These are phyloP conservation scores for Dioszegia hungarica DNA, from an alignment of 768 basidiomycete species.

Conservation along the genomic window DNA sequence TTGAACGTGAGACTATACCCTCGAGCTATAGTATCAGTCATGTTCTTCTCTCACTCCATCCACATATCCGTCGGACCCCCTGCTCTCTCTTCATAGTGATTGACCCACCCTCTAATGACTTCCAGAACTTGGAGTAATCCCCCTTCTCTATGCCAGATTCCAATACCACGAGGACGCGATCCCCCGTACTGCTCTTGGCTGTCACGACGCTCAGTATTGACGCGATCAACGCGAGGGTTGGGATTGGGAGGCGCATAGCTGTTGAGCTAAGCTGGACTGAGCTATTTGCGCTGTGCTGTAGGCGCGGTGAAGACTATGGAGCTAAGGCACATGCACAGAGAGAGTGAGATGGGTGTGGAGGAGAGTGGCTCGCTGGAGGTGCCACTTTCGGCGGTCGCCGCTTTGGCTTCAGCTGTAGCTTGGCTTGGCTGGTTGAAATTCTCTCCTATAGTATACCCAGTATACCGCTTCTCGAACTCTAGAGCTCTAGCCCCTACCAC, in stretches of 20 bases:
- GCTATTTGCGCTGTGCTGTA: not conserved
- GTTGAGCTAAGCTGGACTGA: not conserved
- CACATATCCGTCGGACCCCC: too few relatives aligned
- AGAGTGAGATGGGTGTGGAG: too few relatives aligned
- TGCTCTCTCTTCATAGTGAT: too few relatives aligned
- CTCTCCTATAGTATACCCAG: too few relatives aligned
- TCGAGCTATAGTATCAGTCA: slow-evolving; percentile 57
- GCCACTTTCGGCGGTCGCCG: slow-evolving; percentile 6
- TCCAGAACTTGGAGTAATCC: slow-evolving; percentile 78
- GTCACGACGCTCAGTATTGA: slow-evolving; percentile 5
- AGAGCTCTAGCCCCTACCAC: too few relatives aligned
- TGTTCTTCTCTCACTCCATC: not conserved
- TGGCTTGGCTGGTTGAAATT: too few relatives aligned
- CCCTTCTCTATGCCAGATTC: slow-evolving; percentile 64
- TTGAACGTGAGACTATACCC: slow-evolving; percentile 88
- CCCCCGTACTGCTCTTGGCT: slow-evolving; percentile 43
- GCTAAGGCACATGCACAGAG: not conserved
- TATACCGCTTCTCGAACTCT: too few relatives aligned
- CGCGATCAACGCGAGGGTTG: slow-evolving; percentile 9
- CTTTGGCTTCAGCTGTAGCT: not conserved
- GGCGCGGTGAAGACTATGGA: not conserved
- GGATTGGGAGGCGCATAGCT: slow-evolving; percentile 1
- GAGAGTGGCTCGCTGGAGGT: too few relatives aligned
- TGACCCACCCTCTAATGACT: slow-evolving; percentile 64
- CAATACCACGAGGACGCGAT: slow-evolving; percentile 69